Evolutionary conservation across 305 asterid species (phyloP), one percentile per base, ranked within the genome.

Genomic region (Fraxinus nigra): DNA sequence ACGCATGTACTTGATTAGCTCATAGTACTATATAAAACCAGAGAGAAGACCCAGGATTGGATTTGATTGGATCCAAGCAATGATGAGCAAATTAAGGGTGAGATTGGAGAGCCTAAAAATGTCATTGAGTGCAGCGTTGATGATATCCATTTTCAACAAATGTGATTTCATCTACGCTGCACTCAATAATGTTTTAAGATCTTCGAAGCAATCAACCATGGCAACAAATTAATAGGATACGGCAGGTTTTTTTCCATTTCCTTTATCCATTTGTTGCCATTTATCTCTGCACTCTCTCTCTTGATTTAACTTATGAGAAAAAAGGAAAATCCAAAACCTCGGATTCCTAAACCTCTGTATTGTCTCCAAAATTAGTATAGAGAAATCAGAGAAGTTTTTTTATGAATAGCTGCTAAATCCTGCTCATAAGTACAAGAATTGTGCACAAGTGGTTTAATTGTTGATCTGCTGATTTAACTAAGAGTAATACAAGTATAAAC

Each of bases 111-210:
- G 85, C 87, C 86, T 78, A 82, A 89, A 91, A 92, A 87, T 89
- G 84, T 91, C 86, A 87, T 87, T 87, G 90, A 87, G 90, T 88
- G 90, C 89, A 84, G 89, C 89, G 87, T 88, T 88, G 97, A 91
- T 89, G 94, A 90, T 24, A 78, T 11, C 78, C n/a, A 7, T 6
- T 65, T 48, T 33, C 26, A 4, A 43, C 46, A 8, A 79, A 38
- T 34, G 81, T 13, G 9, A 79, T 77, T 82, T 89, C 90, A 80
- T 86, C 86, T 33, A 70, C 84, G 82, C 86, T 89, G 88, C 90
- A 89, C 86, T 85, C 87, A 88, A 92, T 91, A 83, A 88, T 83
- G 90, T 89, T 90, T 90, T 89, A 83, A 76, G 82, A 80, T 86
- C 87, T 86, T 84, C 67, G 78, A 84, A 81, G 81, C 72, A 77